Evolutionary conservation across 2,329 filamentous ascomycete genomes (phyloP), one percentile per base, ranked within the genome.

Genomic region (Myriosclerotinia duriaeana): DNA sequence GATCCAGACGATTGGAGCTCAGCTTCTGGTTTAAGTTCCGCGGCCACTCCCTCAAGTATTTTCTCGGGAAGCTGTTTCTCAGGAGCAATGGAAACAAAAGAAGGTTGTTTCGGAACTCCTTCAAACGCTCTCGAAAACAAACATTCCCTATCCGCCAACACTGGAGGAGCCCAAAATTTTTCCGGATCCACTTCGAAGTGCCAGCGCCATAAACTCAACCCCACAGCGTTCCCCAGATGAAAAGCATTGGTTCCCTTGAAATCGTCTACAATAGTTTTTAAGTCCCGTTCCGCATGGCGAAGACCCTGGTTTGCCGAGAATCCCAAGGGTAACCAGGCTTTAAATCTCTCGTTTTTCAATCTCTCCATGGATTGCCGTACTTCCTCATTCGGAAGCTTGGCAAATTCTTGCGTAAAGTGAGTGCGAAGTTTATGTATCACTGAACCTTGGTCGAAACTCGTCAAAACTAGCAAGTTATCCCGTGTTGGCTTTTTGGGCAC

Each of bases 41-140:
- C 34, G 11, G 6, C 26, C 12, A 34, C 11, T 36, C 36, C 30
- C 26, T 22, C 30, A 6, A 5, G 30, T 15, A 11, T 4, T 48
- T 48, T 5, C 40, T 46, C 17, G 15, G 8, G 3, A 34, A 7
- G 20, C 26, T n/a, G 40, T 34, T 60, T 12, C 14, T 48, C 44
- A 1, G 58, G 44, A 12, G 44, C 44, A 44, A 60, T 38, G 4
- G 58, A 60, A 60, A 48, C 42, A 60, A 60, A 48, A 22, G 42
- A 48, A 60, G 56, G 56, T 15, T 36, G 12, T 50, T 50, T 17
- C 14, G 30, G 15, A 36, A 12, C 48, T 4, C 14, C 30, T 22
- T 20, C n/a, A 11, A 60, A 17, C 20, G 3, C 7, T 50, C 34
- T 60, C 15, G 44, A 60, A 38, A 12, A 50, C 50, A 60, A 1